Percentiles rank a stretch among this genome's conserved stretches.
phyloP scores from a whole-genome alignment of 306 rosid species.

The Casuarina equisetifolia region DNA sequence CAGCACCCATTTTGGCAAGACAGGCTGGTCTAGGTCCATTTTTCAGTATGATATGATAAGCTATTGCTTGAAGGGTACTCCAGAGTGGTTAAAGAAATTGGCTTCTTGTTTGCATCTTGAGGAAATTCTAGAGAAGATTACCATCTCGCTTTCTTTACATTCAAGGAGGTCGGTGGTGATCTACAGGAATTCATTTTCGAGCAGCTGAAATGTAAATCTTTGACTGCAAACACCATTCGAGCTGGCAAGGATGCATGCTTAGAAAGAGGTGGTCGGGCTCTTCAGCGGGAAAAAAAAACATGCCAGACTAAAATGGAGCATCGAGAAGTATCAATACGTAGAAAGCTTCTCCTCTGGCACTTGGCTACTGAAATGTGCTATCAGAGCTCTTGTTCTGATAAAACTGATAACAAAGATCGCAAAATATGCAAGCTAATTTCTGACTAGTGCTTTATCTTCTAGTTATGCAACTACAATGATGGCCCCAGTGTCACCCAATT shows the following conservation, averaged over 20 bases:
- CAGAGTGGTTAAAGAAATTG: neutral
- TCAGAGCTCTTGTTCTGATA: rapidly evolving
- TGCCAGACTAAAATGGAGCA: slow-evolving; percentile 7
- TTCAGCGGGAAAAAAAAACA: neutral
- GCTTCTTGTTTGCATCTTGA: neutral
- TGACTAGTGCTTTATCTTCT: slow-evolving; percentile 38
- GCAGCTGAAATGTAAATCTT: slow-evolving; percentile 16
- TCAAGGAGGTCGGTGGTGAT: neutral
- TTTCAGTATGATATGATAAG: slow-evolving; percentile 30
- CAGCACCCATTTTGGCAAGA: neutral
- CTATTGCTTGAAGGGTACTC: slow-evolving; percentile 15
- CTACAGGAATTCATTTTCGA: slow-evolving; percentile 7
- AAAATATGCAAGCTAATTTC: slow-evolving; percentile 21
- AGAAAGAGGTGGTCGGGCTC: slow-evolving; percentile 34
- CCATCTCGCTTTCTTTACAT: neutral
- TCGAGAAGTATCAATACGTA: slow-evolving; percentile 20
- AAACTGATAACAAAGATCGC: rapidly evolving
- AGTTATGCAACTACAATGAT: slow-evolving; percentile 18
- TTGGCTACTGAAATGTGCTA: slow-evolving; percentile 28
- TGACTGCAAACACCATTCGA: neutral
- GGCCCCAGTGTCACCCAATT: slow-evolving; percentile 28
- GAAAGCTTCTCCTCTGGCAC: slow-evolving; percentile 43
- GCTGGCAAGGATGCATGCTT: slow-evolving; percentile 8
- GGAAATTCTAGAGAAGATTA: slow-evolving; percentile 10
- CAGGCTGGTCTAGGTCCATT: slow-evolving; percentile 22